Base-by-base conservation (phyloP, 148 eudicot genomes). In the Vaccinium vitisidaea region DNA sequence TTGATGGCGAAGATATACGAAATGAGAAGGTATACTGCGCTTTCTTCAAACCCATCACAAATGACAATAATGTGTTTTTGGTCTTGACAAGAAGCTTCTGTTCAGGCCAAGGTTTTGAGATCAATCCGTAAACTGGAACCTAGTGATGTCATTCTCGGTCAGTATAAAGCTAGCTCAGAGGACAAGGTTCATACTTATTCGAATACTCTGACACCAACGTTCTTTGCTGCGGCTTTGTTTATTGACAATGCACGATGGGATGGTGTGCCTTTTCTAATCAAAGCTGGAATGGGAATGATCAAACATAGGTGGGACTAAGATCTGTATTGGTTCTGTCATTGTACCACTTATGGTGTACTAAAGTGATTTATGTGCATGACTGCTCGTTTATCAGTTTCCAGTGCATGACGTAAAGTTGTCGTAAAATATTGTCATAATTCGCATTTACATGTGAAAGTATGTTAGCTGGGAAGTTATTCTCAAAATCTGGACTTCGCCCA, bases 61-160 rank as follows among this genome's bases (percentile, higher is more conserved):
- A 11, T 8, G 49, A 73, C 43, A 63, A 67, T 8, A 58, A 21
- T 69, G 39, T 46, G 43, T 76, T 53, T 75, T 32, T 85, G 75
- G 39, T 21, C 48, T 25, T 49, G 4, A 61, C 84, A 36, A 46
- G 10, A 59, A 59, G 76, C 59, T 71, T 85, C 58, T 79, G 21
- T 83, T 79, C 87, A 90, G 92, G 92, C 88, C 67, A 90, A 90
- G 82, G 87, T 87, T 81, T 78, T 88, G 84, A 83, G 92, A 53
- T 90, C 90, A 3, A 90, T 90, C 77, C 79, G 82, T 63, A 78
- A 80, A 52, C 84, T 87, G 56, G 83, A 79, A 78, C 85, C 83
- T 58, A 61, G 69, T 53, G 84, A 88, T 73, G 82, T 85, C 67
- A 65, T 87, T 58, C 80, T 90, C 27, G 89, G 90, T 32, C 90